A percentile compares a stretch with the other conserved stretches of the same genome.
Evolutionary conservation across 179 eudicot species (phyloP).

Genomic region (Vitellaria paradoxa): DNA sequence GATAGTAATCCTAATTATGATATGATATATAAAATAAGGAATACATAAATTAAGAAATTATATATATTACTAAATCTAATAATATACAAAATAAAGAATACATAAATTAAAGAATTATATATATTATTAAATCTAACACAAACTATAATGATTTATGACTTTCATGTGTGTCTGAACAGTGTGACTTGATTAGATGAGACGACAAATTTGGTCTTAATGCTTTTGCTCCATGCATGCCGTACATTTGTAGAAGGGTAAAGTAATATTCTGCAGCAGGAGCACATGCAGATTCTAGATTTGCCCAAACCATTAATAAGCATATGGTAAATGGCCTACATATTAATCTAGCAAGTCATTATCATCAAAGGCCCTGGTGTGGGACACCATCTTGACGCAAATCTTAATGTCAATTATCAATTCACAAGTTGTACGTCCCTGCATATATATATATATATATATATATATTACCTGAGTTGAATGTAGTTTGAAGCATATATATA

Average conservation of each 20-base stretch:
- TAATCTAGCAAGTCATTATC: constrained; percentile 1
- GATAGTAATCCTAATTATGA: too few species aligned
- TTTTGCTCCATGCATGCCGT: too few species aligned
- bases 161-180: too few species aligned
- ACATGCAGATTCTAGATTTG: not conserved
- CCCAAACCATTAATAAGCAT: constrained; percentile 10
- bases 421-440: not conserved
- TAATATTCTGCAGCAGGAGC: not conserved
- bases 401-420: constrained; percentile 6
- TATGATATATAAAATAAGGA: too few species aligned
- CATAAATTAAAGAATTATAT: too few species aligned
- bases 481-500: not conserved
- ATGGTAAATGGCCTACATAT: constrained; percentile 2
- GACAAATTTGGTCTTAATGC: not conserved
- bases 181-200: not conserved
- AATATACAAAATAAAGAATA: too few species aligned
- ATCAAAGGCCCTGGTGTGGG: constrained; percentile 15
- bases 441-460: not conserved
- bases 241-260: too few species aligned
- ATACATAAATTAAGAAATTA: too few species aligned
- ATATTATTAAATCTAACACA: too few species aligned
- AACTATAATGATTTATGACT: not conserved
- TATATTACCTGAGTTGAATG: too few species aligned
- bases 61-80: too few species aligned
- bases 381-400: constrained; percentile 18